phyloP scores from a whole-genome alignment of 257 asterid genomes.

The Rehmannia glutinosa region DNA sequence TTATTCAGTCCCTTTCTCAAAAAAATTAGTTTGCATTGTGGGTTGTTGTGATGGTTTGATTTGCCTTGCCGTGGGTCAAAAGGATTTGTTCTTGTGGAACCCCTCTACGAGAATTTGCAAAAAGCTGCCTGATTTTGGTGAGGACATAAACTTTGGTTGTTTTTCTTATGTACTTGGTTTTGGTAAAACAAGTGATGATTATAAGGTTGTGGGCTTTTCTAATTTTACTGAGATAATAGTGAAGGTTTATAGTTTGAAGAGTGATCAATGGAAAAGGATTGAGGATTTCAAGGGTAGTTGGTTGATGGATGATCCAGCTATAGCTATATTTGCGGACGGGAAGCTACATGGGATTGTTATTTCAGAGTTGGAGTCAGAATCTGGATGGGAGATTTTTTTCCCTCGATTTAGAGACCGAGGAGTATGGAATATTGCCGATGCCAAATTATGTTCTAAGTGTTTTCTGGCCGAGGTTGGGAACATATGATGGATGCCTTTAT shows the following conservation, averaged over 20 bases:
- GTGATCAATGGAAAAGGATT: too few species aligned
- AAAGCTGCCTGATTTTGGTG: too few species aligned
- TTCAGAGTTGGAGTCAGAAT: slow-evolving; percentile 11
- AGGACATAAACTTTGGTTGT: background rate
- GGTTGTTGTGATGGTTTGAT: slow-evolving; percentile 57
- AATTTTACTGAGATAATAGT: background rate
- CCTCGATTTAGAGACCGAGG: slow-evolving; percentile 44
- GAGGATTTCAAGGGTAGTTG: slow-evolving; percentile 27
- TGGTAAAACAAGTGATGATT: slow-evolving; percentile 38
- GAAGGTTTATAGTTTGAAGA: slow-evolving; percentile 42
- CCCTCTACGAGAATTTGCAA: slow-evolving; percentile 39
- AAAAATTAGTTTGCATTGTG: slow-evolving; percentile 10
- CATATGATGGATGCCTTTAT: slow-evolving; percentile 27
- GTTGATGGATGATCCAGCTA: slow-evolving; percentile 26
- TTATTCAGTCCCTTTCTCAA: slow-evolving; percentile 1
- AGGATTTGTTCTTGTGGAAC: slow-evolving; percentile 36
- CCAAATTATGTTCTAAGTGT: slow-evolving; percentile 26
- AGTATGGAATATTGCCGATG: slow-evolving; percentile 25
- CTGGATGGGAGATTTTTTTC: slow-evolving; percentile 37
- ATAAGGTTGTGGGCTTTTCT: slow-evolving; percentile 46
- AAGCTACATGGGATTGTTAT: slow-evolving; percentile 50
- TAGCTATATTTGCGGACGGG: slow-evolving; percentile 43
- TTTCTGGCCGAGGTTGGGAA: slow-evolving; percentile 27
- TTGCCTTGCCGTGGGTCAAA: slow-evolving; percentile 21
- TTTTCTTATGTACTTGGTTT: slow-evolving; percentile 43